phyloP scores from a whole-genome alignment of 176 grass and related monocot genomes.

The Aegilops tauschii region DNA sequence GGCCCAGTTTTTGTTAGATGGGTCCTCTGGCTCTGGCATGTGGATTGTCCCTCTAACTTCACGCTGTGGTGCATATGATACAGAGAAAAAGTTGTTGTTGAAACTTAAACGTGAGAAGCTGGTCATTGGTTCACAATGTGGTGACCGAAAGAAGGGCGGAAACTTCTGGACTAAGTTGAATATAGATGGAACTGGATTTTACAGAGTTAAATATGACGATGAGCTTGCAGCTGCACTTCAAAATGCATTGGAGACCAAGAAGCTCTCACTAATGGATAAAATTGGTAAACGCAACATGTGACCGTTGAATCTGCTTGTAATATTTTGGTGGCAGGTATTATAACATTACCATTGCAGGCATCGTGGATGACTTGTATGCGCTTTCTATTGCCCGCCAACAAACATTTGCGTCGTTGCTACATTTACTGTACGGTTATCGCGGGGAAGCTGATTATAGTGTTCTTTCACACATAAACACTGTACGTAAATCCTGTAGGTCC shows the following conservation, averaged over 20 bases:
- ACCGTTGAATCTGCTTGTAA: not conserved
- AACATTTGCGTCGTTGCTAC: constrained; percentile 64
- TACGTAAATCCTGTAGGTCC: constrained; percentile 38
- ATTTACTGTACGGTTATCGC: constrained; percentile 62
- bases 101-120: constrained; percentile 66
- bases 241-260: constrained; percentile 63
- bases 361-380: constrained; percentile 72
- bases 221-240: constrained; percentile 61
- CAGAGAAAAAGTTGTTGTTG: constrained; percentile 49
- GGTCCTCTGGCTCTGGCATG: constrained; percentile 50
- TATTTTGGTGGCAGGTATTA: constrained; percentile 2
- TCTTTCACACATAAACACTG: constrained; percentile 63
- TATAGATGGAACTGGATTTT: constrained; percentile 80
- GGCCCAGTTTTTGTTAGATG: constrained; percentile 83
- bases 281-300: constrained; percentile 52
- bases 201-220: constrained; percentile 84
- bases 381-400: constrained; percentile 66
- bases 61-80: constrained; percentile 52
- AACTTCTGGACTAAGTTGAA: constrained; percentile 84
- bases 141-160: constrained; percentile 26
- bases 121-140: constrained; percentile 36
- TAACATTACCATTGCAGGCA: constrained; percentile 53
- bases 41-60: constrained; percentile 83
- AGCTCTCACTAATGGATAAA: constrained; percentile 75
- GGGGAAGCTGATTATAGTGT: constrained; percentile 69